phyloP scores from a whole-genome alignment of 768 basidiomycete genomes.

The Auricularia auricula-judae region DNA sequence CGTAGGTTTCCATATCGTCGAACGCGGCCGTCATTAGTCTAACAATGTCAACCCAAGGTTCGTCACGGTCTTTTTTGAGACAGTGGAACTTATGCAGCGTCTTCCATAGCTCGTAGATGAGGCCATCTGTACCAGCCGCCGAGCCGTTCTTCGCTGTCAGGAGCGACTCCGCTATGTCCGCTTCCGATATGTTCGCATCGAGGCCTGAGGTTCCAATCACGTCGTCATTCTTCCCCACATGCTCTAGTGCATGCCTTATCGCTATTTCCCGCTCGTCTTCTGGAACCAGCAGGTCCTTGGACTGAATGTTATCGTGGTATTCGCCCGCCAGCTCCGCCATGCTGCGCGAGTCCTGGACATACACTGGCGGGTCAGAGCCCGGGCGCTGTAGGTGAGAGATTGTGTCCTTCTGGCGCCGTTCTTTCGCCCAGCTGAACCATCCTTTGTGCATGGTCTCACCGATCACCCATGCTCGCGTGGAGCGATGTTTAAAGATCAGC shows the following conservation, averaged over 20 bases:
- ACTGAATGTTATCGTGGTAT: background rate
- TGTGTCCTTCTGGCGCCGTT: background rate
- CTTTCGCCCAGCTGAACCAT: background rate
- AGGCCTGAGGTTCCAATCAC: background rate
- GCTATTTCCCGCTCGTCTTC: background rate
- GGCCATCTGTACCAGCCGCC: background rate
- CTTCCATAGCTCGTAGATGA: background rate
- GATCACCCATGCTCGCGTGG: background rate
- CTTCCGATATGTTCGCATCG: background rate
- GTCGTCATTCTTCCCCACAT: background rate
- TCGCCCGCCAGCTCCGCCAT: background rate
- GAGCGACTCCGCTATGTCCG: background rate
- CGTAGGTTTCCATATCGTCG: constrained; percentile 29
- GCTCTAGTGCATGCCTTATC: background rate
- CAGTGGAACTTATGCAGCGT: background rate
- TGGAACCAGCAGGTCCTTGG: background rate
- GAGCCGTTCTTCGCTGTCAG: background rate
- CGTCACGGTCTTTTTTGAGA: background rate
- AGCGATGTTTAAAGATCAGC: background rate
- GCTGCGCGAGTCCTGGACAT: background rate
- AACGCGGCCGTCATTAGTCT: constrained; percentile 25
- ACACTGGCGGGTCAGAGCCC: background rate
- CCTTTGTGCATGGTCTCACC: background rate
- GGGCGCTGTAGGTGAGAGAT: background rate
- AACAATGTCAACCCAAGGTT: background rate